Percentiles rank a stretch among this genome's conserved stretches.
These are phyloP conservation scores for Xanthoconium purpureum DNA, from an alignment of 768 basidiomycete genomes.

Conservation along the genomic window DNA sequence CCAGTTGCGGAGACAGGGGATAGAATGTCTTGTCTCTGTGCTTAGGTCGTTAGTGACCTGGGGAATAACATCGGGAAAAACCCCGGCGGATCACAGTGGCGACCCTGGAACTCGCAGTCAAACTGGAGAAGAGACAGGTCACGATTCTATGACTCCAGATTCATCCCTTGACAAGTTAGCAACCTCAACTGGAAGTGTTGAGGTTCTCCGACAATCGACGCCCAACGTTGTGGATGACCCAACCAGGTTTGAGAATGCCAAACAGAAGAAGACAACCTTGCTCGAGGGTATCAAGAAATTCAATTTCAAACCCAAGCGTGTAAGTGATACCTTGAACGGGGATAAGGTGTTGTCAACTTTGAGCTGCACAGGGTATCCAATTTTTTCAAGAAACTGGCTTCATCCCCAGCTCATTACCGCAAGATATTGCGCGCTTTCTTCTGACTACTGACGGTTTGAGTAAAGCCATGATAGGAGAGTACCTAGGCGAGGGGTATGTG, in stretches of 20 bases:
- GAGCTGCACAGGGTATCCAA: constrained; percentile 66
- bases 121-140: constrained; percentile 49
- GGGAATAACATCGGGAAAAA: constrained; percentile 58
- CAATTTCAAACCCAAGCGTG: constrained; percentile 97
- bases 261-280: constrained; percentile 92
- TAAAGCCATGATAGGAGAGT: constrained; percentile 97
- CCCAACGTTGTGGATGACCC: constrained; percentile 90
- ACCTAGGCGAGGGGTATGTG: constrained; percentile 91
- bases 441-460: constrained; percentile 87
- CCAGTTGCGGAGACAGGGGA: constrained; percentile 83
- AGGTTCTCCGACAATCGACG: constrained; percentile 62
- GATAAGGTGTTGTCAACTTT: not conserved
- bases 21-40: constrained; percentile 91
- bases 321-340: constrained; percentile 37
- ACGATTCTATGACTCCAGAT: constrained; percentile 55
- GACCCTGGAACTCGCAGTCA: constrained; percentile 47
- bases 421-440: constrained; percentile 82
- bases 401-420: constrained; percentile 66
- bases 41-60: constrained; percentile 88
- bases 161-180: constrained; percentile 54
- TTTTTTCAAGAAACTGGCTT: constrained; percentile 88
- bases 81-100: constrained; percentile 30
- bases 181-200: constrained; percentile 44
- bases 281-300: constrained; percentile 96
- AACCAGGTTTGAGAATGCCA: constrained; percentile 88